Conservation (phyloP, 2,329 filamentous ascomycete species). For the Aspergillus eucalypticola region DNA sequence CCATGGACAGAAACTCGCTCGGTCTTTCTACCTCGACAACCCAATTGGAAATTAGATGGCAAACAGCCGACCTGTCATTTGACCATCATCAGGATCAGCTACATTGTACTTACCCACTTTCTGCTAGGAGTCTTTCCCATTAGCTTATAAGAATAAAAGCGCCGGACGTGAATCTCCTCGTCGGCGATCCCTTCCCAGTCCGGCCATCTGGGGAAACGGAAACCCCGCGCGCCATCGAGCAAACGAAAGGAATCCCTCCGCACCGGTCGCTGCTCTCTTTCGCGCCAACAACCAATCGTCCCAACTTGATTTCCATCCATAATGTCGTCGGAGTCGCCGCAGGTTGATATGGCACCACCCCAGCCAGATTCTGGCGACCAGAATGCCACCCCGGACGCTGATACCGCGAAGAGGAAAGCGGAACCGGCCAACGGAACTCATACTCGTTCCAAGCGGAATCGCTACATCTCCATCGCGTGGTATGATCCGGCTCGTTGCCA, state of each 20-base stretch:
- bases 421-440: conserved; percentile 49
- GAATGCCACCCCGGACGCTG: conserved; percentile 23
- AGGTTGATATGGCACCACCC: conserved; percentile 28
- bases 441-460: conserved; percentile 63
- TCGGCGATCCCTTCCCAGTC: conserved; percentile 1
- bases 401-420: conserved; percentile 44
- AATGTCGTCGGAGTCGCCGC: conserved; percentile 40
- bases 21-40: neutral
- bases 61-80: neutral
- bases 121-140: neutral
- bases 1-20: neutral
- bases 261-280: conserved; percentile 27
- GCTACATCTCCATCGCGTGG: conserved; percentile 69
- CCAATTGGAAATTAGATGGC: neutral
- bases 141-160: neutral
- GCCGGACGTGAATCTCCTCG: neutral
- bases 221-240: conserved; percentile 27
- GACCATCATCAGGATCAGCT: neutral
- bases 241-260: conserved; percentile 38
- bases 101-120: too few species aligned
- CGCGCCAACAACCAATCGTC: conserved; percentile 10
- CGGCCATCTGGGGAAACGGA: conserved; percentile 35
- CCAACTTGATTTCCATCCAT: conserved; percentile 1
- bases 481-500: conserved; percentile 37
- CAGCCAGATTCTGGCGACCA: conserved; percentile 27